Evolutionary conservation across 2,329 filamentous ascomycete genomes (phyloP), one percentile per base, ranked within the genome.

Genomic region (Colletotrichum liriopes): DNA sequence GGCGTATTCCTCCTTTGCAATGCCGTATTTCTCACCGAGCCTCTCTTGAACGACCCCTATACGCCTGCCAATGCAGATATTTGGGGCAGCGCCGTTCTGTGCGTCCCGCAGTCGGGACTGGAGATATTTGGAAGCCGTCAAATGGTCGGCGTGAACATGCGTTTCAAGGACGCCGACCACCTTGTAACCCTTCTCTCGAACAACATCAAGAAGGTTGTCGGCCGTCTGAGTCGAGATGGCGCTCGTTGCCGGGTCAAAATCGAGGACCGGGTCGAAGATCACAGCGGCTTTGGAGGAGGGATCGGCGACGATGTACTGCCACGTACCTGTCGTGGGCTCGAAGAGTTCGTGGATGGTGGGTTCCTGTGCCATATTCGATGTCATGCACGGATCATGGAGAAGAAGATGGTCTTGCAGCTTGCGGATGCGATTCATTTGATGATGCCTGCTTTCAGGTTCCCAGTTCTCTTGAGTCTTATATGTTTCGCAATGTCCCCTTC

Each of bases 181-280:
- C 1, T 74, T 82, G 75, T 89, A 90, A 2, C 80, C 79, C 1
- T 86, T 76, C 9, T 83, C 75, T 2, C 75, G 71, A n/a, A 87
- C 75, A 0, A 86, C 26, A 0, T 79, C 72, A 0, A 91, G 80
- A 0, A 91, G 74, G 0, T 62, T 41, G 71, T 91, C 87, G 20
- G 89, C 89, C 1, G 85, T 79, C 1, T 74, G 55, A 0, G 88
- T 90, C 16, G 77, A 82, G 73, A 91, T 82, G 3, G 75, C 73
- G 67, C 75, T 72, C 8, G 65, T 78, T 43, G 65, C 67, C 0
- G 82, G 81, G 60, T 88, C 83, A 73, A 85, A 90, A 77, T 90
- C 86, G 3, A 91, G 79, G 0, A 91, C 89, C 0, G 89, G 81
- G 74, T 91, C 89, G 74, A 91, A 89, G 66, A 91, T 86, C 58